These are phyloP conservation scores for Lipomyces chichibuensis DNA, from an alignment of 805 yeast genomes.

Conservation along the genomic window DNA sequence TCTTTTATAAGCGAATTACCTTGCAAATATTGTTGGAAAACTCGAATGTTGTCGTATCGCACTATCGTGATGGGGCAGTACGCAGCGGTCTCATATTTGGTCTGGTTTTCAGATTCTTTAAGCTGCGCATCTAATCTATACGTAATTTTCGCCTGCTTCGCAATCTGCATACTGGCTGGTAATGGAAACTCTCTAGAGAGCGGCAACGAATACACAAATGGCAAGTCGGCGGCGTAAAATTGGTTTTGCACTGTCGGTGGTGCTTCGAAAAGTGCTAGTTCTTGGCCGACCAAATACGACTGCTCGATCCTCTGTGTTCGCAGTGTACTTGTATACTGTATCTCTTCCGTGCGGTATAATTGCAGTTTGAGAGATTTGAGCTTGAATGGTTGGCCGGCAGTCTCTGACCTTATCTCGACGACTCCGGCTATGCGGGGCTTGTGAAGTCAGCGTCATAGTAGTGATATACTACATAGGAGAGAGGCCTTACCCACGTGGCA, in stretches of 20 bases:
- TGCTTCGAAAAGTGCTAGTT: constrained; percentile 38
- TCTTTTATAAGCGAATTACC: constrained; percentile 39
- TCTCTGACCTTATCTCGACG: constrained; percentile 45
- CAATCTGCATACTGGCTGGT: constrained; percentile 43
- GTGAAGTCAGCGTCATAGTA: neutral
- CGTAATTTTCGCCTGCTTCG: constrained; percentile 35
- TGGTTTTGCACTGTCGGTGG: constrained; percentile 32
- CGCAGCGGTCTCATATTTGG: neutral
- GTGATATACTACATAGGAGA: too few species aligned
- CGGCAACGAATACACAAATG: constrained; percentile 43
- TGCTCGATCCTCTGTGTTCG: constrained; percentile 41
- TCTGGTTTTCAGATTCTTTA: constrained; percentile 2
- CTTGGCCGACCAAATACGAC: constrained; percentile 45
- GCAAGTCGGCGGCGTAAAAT: constrained; percentile 45
- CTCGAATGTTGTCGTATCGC: constrained; percentile 47
- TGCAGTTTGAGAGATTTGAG: constrained; percentile 43
- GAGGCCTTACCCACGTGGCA: constrained; percentile 44
- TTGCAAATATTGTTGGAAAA: constrained; percentile 45
- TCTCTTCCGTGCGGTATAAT: constrained; percentile 47
- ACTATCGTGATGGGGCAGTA: constrained; percentile 44
- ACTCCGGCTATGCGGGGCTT: constrained; percentile 48
- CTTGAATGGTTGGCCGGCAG: constrained; percentile 35
- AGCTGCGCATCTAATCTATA: constrained; percentile 45
- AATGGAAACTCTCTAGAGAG: constrained; percentile 43
- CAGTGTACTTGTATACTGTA: constrained; percentile 43